Evolutionary conservation across 176 grass and related monocot genomes (phyloP).

Genomic region (Eremochloa ophiuroides): DNA sequence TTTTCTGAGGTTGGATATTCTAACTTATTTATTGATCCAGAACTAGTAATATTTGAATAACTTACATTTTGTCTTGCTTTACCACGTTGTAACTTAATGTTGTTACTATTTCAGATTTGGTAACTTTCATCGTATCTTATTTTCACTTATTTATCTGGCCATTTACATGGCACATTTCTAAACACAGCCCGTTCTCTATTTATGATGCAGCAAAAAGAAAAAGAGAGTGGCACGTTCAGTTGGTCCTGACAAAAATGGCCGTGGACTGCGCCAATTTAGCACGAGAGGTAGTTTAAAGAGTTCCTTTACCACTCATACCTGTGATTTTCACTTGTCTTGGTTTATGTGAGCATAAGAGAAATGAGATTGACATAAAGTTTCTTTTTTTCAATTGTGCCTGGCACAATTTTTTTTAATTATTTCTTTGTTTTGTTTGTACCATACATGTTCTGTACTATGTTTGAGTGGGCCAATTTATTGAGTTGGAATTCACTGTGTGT

Average conservation of each 20-base stretch:
- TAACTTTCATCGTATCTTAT: background rate
- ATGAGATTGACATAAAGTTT: background rate
- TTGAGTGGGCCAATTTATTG: background rate
- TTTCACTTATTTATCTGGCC: slow-evolving; percentile 3
- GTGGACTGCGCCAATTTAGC: slow-evolving; percentile 96
- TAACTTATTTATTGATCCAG: slow-evolving; percentile 7
- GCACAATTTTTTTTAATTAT: background rate
- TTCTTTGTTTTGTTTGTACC: background rate
- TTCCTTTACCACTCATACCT: background rate
- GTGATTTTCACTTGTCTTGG: background rate
- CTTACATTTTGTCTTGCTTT: background rate
- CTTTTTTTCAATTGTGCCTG: background rate
- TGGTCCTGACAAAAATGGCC: slow-evolving; percentile 88
- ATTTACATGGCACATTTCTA: slow-evolving; percentile 1
- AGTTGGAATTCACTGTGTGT: background rate
- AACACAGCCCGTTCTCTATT: slow-evolving; percentile 11
- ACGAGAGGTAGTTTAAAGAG: slow-evolving; percentile 68
- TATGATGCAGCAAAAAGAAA: slow-evolving; percentile 85
- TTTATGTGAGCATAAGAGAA: slow-evolving; percentile 9
- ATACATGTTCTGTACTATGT: background rate
- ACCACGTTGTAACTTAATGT: background rate
- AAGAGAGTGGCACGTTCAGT: slow-evolving; percentile 63
- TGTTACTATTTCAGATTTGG: slow-evolving; percentile 2
- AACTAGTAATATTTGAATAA: slow-evolving; percentile 6
- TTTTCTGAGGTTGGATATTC: background rate